phyloP scores from a whole-genome alignment of 768 basidiomycete genomes.

The Cytidiella melzeri region DNA sequence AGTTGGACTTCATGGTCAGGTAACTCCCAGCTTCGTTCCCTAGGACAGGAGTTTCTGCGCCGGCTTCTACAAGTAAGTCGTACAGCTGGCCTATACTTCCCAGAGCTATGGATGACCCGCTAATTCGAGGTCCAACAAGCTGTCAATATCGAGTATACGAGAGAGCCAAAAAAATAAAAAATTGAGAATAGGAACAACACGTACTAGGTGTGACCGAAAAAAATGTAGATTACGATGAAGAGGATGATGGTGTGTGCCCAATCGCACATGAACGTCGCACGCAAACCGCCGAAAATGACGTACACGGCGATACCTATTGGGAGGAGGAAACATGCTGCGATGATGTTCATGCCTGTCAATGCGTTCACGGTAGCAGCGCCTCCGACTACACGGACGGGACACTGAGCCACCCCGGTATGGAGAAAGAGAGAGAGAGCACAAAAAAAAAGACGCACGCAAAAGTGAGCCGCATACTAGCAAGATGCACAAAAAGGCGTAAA shows the following conservation, averaged over 20 bases:
- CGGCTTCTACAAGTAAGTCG: constrained; percentile 42
- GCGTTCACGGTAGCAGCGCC: constrained; percentile 26
- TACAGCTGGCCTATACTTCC: constrained; percentile 38
- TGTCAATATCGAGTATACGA: too few relatives aligned
- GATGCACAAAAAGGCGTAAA: constrained; percentile 46
- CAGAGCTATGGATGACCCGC: constrained; percentile 22
- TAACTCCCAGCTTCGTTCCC: constrained; percentile 50
- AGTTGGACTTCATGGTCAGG: constrained; percentile 47
- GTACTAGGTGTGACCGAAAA: constrained; percentile 22
- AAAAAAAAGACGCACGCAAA: constrained; percentile 30
- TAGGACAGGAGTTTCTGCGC: constrained; percentile 36
- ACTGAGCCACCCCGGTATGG: constrained; percentile 19
- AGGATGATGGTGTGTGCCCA: constrained; percentile 24
- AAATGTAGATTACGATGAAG: constrained; percentile 25
- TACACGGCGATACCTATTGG: constrained; percentile 26
- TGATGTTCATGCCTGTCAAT: constrained; percentile 24
- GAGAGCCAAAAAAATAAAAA: too few relatives aligned
- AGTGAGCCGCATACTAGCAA: constrained; percentile 46
- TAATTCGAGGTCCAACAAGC: constrained; percentile 26
- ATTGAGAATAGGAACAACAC: constrained; percentile 2
- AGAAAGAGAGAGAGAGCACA: too few relatives aligned
- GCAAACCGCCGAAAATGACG: constrained; percentile 25
- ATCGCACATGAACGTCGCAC: constrained; percentile 26
- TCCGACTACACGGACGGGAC: constrained; percentile 24
- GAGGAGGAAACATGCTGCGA: constrained; percentile 25